Percentiles rank a stretch among this genome's conserved stretches.
Evolutionary conservation across 129 eudicot species (phyloP).

Genomic region (Sambucus nigra): DNA sequence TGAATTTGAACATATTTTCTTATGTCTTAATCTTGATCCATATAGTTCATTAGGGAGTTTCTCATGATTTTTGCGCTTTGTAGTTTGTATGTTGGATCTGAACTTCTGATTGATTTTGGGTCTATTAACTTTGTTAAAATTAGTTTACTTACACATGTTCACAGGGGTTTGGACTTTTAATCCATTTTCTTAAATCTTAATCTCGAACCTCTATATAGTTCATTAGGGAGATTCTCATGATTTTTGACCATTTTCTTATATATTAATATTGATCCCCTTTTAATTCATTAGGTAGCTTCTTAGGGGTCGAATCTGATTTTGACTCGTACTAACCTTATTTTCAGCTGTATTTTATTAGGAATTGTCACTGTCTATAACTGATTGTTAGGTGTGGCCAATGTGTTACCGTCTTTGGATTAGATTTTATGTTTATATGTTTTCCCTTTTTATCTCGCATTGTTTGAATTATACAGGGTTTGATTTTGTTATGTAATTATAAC

Average conservation of each 20-base stretch:
- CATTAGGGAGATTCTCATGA: neutral
- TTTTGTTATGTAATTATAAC: constrained; percentile 2
- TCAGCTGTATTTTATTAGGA: too few species aligned
- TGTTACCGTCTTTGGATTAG: constrained; percentile 1
- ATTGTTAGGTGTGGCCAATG: neutral
- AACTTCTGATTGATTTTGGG: too few species aligned
- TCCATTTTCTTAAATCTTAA: neutral
- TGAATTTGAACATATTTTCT: too few species aligned
- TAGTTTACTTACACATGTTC: too few species aligned
- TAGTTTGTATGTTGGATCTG: constrained; percentile 11
- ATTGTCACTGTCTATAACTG: too few species aligned
- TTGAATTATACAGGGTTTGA: constrained; percentile 12
- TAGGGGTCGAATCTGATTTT: too few species aligned
- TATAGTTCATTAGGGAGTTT: neutral
- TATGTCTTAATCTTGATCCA: constrained; percentile 3
- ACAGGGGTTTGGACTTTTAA: neutral
- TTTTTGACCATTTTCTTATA: too few species aligned
- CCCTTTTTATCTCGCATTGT: neutral
- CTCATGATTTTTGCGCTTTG: neutral
- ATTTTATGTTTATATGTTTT: neutral
- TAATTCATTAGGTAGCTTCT: neutral
- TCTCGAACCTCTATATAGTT: too few species aligned
- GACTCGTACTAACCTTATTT: neutral
- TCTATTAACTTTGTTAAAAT: too few species aligned
- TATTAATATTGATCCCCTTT: constrained; percentile 4